Percentiles rank a stretch among this genome's conserved stretches.
These are phyloP conservation scores for Perilla frutescens DNA, from an alignment of 257 asterid genomes.

Conservation along the genomic window DNA sequence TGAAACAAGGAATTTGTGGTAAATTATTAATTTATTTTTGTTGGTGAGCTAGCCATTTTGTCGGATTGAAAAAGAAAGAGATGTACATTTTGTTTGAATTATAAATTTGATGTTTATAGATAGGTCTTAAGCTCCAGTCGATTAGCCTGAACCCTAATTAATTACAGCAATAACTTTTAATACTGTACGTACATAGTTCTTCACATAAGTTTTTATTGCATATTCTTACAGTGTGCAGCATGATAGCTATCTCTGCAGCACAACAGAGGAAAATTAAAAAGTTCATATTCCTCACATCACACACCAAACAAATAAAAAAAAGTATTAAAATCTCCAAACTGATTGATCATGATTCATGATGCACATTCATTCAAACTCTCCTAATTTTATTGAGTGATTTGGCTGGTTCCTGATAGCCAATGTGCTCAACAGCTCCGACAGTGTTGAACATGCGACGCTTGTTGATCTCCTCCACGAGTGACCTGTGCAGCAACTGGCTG, in stretches of 20 bases:
- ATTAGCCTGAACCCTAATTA: no score
- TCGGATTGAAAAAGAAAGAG: not conserved
- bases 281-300: slow-evolving; percentile 26
- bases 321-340: slow-evolving; percentile 22
- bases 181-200: no score
- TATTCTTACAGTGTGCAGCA: slow-evolving; percentile 30
- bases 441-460: slow-evolving; percentile 68
- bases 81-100: not conserved
- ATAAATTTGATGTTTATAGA: no score
- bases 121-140: no score
- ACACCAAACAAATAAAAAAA: slow-evolving; percentile 26
- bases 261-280: slow-evolving; percentile 12
- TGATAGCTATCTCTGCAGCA: not conserved
- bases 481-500: slow-evolving; percentile 67
- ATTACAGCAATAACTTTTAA: no score
- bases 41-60: no score
- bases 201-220: slow-evolving; percentile 1
- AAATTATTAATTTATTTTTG: no score
- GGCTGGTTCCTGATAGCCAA: slow-evolving; percentile 53
- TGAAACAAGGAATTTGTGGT: no score
- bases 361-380: not conserved
- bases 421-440: slow-evolving; percentile 70
- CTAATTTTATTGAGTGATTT: slow-evolving; percentile 5
- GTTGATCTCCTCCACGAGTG: slow-evolving; percentile 65
- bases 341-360: not conserved